A percentile compares a stretch with the other conserved stretches of the same genome.
These are phyloP conservation scores for Ichthyophthirius multifiliis DNA, from an alignment of 169 alveolate species.

Conservation along the genomic window DNA sequence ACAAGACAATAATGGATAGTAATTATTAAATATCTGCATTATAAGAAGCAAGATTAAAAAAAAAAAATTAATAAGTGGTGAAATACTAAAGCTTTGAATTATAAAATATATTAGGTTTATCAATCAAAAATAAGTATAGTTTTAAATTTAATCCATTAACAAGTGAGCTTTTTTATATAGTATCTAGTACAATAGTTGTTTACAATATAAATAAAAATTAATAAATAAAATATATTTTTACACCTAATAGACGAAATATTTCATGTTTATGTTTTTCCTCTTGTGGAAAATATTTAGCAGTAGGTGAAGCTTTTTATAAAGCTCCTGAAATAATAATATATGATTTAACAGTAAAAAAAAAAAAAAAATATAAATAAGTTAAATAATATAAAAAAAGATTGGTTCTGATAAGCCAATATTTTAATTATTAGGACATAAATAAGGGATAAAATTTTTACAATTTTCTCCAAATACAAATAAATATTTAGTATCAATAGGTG, in stretches of 20 bases:
- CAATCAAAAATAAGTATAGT: constrained; percentile 21
- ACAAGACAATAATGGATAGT: too few species aligned
- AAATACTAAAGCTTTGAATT: neutral
- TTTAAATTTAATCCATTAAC: constrained; percentile 45
- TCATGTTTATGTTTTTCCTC: constrained; percentile 58
- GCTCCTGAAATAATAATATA: constrained; percentile 77
- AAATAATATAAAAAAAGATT: neutral
- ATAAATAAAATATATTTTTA: constrained; percentile 57
- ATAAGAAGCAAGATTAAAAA: neutral
- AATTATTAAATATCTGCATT: too few species aligned
- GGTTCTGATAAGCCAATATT: constrained; percentile 5
- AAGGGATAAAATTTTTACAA: constrained; percentile 64
- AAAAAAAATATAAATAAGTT: constrained; percentile 7
- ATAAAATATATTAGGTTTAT: constrained; percentile 42
- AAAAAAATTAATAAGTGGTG: neutral
- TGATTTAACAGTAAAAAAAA: constrained; percentile 44
- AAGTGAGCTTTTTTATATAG: constrained; percentile 51
- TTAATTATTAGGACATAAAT: constrained; percentile 65
- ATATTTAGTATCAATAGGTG: constrained; percentile 74
- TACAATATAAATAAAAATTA: constrained; percentile 47
- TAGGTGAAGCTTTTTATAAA: constrained; percentile 81
- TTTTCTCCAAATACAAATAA: constrained; percentile 62
- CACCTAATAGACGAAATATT: constrained; percentile 55
- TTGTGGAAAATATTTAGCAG: constrained; percentile 67
- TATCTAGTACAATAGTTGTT: constrained; percentile 44